phyloP scores from a whole-genome alignment of 1,139 yeast genomes.

The Entelexis paramagnoliae region DNA sequence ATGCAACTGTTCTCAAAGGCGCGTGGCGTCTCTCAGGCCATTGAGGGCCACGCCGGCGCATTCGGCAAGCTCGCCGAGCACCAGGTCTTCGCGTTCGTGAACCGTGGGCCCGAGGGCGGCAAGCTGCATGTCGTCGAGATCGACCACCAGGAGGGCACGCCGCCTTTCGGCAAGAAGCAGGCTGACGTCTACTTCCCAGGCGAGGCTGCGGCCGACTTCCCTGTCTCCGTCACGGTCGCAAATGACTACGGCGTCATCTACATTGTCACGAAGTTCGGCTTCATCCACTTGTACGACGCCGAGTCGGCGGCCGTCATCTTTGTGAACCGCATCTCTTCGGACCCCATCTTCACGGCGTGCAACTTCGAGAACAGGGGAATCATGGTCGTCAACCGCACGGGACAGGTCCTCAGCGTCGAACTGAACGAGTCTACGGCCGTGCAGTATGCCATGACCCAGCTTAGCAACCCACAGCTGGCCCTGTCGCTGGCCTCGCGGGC shows the following conservation, averaged over 20 bases:
- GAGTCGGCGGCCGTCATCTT: constrained; percentile 88
- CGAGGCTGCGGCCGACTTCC: constrained; percentile 94
- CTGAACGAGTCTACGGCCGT: constrained; percentile 75
- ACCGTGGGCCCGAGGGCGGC: constrained; percentile 75
- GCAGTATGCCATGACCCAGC: constrained; percentile 79
- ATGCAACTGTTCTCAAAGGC: constrained; percentile 83
- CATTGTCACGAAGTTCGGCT: constrained; percentile 88
- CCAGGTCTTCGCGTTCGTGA: constrained; percentile 77
- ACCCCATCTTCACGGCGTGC: constrained; percentile 88
- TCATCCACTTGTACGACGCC: constrained; percentile 88
- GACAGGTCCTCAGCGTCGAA: constrained; percentile 91
- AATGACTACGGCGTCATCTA: constrained; percentile 78
- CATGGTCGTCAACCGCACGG: constrained; percentile 85
- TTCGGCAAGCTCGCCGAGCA: constrained; percentile 70
- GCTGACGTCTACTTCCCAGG: constrained; percentile 95
- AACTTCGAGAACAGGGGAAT: constrained; percentile 72
- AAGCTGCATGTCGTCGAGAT: constrained; percentile 90
- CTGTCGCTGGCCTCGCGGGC: constrained; percentile 87
- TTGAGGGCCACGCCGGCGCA: constrained; percentile 94
- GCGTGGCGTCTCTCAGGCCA: constrained; percentile 89
- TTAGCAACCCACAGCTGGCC: constrained; percentile 80
- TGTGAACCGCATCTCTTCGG: constrained; percentile 93
- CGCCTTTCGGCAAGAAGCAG: constrained; percentile 78
- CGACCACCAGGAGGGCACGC: constrained; percentile 79
- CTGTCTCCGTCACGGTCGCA: constrained; percentile 82